Base-by-base conservation (phyloP, 1,284 basidiomycete species). In the Trametes versicolor region DNA sequence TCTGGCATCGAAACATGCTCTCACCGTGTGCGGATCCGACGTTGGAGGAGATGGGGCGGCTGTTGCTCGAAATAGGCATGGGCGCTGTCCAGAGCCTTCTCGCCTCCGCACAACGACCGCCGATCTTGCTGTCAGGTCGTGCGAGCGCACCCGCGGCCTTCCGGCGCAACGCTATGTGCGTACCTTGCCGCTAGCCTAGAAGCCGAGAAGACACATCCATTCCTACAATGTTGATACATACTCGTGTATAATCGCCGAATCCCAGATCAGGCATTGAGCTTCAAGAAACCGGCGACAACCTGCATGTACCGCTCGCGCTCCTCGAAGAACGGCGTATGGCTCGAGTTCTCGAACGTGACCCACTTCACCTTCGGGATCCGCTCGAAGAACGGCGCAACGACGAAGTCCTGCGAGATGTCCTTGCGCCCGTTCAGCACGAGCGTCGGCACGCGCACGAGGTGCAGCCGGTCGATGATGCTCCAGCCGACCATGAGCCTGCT, bases 251-350 rank as follows among this genome's bases (percentile, higher is more conserved):
- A 2, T 2, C 23, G 41, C 36, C 17, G 3, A 10, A 7, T 5
- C n/a, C 4, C 2, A 5, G 13, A 13, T 59, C 51, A 62, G 15
- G 39, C 23, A 1, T 62, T 50, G 32, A 49, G 37, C 25, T 52
- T 57, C 29, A 75, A 58, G 54, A 78, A 78, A 21, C 70, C 68
- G 9, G 62, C 62, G 10, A 78, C 67, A 41, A 76, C 49, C 43
- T 71, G 51, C 60, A 74, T 64, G 61, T 70, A 76, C 41, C 66
- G 60, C 58, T 72, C 73, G 19, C 70, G 64, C 65, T 78, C 76
- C 70, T 78, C 78, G 52, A 66, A 71, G 56, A 72, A 70, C 25
- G 76, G 70, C 60, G 70, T 72, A 58, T 78, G 78, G 51, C 72
- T 75, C 17, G 74, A 73, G 19, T 72, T 53, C 41, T 69, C 69